Evolutionary conservation across 306 rosid species (phyloP).

Genomic region (Parietaria judaica): DNA sequence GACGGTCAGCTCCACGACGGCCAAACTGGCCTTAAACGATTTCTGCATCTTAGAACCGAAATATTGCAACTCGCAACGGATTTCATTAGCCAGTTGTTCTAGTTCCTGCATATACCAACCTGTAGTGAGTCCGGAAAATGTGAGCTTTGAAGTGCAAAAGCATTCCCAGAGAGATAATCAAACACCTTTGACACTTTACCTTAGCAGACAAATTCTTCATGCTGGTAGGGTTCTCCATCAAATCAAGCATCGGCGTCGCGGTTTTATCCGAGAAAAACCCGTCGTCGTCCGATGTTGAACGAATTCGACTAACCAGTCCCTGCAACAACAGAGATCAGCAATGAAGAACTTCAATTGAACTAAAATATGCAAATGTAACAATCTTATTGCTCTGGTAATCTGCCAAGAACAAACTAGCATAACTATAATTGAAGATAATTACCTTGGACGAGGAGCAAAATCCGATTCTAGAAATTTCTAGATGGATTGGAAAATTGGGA

Average conservation of each 20-base stretch:
- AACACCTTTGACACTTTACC: slow-evolving; percentile 33
- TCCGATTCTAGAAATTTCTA: slow-evolving; percentile 34
- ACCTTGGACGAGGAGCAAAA: slow-evolving; percentile 42
- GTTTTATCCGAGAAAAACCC: slow-evolving; percentile 54
- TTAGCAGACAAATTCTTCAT: slow-evolving; percentile 71
- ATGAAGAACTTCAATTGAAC: background rate
- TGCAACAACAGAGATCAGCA: slow-evolving; percentile 32
- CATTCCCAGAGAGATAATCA: slow-evolving; percentile 11
- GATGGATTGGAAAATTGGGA: slow-evolving; percentile 33
- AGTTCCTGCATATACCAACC: slow-evolving; percentile 52
- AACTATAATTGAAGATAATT: background rate
- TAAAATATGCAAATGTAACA: background rate
- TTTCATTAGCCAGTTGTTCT: slow-evolving; percentile 73
- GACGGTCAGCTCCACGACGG: slow-evolving; percentile 71
- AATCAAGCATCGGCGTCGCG: slow-evolving; percentile 80
- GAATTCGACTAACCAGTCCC: slow-evolving; percentile 35
- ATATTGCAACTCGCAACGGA: slow-evolving; percentile 56
- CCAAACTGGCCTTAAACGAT: slow-evolving; percentile 54
- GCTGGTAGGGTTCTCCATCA: slow-evolving; percentile 66
- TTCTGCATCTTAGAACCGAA: slow-evolving; percentile 29
- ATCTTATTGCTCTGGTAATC: no score
- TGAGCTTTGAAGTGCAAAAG: slow-evolving; percentile 9
- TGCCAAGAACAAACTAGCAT: no score
- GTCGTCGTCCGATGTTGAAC: slow-evolving; percentile 46
- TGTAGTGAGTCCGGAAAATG: slow-evolving; percentile 22